phyloP scores from a whole-genome alignment of 345 rosid species.

The Citrus inodora region DNA sequence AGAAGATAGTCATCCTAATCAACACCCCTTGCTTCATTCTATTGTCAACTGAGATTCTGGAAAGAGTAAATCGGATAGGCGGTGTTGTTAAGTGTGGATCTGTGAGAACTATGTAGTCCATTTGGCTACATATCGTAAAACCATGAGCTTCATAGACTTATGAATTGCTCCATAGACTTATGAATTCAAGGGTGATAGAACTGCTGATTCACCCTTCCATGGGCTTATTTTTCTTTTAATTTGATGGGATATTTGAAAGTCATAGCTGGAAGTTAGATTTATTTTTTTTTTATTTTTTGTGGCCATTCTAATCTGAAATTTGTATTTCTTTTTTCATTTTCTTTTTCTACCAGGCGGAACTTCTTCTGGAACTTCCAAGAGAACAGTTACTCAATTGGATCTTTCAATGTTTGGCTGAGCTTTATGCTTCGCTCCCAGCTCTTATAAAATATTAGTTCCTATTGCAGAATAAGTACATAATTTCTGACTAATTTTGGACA shows the following conservation, averaged over 20 bases:
- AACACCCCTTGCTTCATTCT: neutral
- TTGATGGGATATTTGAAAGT: neutral
- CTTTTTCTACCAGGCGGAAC: slow-evolving; percentile 70
- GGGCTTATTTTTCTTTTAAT: neutral
- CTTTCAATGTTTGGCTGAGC: slow-evolving; percentile 87
- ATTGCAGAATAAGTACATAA: neutral
- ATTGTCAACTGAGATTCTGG: neutral
- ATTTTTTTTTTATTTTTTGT: neutral
- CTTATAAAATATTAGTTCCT: slow-evolving; percentile 65
- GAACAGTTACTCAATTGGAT: slow-evolving; percentile 91
- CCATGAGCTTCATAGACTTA: neutral
- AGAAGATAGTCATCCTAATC: neutral
- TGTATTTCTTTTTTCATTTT: neutral
- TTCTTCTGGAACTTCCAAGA: slow-evolving; percentile 85
- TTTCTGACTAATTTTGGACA: neutral
- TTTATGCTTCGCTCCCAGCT: slow-evolving; percentile 76
- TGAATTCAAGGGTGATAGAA: neutral
- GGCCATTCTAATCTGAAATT: neutral
- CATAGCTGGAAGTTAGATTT: neutral
- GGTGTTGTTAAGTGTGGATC: neutral
- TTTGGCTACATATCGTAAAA: neutral
- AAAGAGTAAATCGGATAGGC: neutral
- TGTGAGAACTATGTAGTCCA: neutral
- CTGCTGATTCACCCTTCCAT: neutral
- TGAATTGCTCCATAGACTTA: neutral